Evolutionary conservation across 768 basidiomycete species (phyloP), one percentile per base, ranked within the genome.

Genomic region (Boletellus ananas): DNA sequence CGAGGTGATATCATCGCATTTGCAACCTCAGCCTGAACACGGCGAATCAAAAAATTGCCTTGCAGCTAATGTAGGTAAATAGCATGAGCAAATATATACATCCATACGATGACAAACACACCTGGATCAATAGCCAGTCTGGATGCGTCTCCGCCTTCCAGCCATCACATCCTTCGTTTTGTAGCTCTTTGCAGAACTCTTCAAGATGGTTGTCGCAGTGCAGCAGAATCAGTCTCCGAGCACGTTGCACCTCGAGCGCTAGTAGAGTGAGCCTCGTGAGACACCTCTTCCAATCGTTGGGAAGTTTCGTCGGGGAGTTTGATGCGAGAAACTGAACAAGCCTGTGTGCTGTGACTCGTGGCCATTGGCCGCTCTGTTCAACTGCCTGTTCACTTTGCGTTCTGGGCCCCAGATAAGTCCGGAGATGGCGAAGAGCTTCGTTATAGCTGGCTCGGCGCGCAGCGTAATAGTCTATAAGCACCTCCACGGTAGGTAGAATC

Each of bases 1-100:
- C 42, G 51, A 0, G 79, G 76, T 2, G 57, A 43, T 13, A 76
- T 74, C 78, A 79, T 79, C 44, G 78, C 70, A 4, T 55, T 43
- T 2, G 78, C 75, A 12, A 81, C 62, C 0, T 60, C 41, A 0
- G 62, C 59, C 47, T 81, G 80, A 11, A 79, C 54, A 1, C 67
- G 64, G 6, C 79, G 75, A 25, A 70, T 60, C 10, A 72, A 51
- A 33, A 81, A 68, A 36, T 79, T 65, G 6, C 68, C 59, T 50
- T 80, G 76, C 3, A 80, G 67, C 78, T 79, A 44, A 40, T 34
- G 27, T 18, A 18, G 16, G 41, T 12, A 27, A 27, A 17, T n/a
- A n/a, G n/a, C 11, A 6, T 45, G 7, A 45, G 11, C 13, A 25
- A 10, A 6, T 29, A 18, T 17, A 18, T 21, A 8, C 1, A 34